Evolutionary conservation across 129 eudicot species (phyloP).

Genomic region (Flaveria ramosissima): DNA sequence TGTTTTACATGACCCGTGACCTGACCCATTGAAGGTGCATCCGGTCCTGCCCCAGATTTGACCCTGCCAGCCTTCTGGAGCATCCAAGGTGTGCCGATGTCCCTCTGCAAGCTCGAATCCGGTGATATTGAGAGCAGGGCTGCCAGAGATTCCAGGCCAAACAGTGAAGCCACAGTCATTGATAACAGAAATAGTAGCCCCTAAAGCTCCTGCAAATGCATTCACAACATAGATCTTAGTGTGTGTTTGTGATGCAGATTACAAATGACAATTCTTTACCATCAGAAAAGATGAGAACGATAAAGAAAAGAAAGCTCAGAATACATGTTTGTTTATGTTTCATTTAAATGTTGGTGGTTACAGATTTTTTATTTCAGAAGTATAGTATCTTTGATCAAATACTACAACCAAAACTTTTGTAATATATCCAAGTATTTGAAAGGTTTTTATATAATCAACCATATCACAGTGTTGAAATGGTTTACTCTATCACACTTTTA

Average conservation of each 20-base stretch:
- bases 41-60: conserved; percentile 29
- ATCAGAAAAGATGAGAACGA: conserved; percentile 1
- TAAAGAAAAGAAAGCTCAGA: conserved; percentile 13
- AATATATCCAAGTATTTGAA: neutral
- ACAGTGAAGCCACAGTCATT: conserved; percentile 52
- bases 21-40: conserved; percentile 19
- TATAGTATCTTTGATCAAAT: neutral
- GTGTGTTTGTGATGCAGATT: neutral
- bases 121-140: conserved; percentile 38
- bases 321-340: neutral
- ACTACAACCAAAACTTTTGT: conserved; percentile 2
- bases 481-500: neutral
- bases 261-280: conserved; percentile 1
- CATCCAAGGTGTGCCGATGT: conserved; percentile 34
- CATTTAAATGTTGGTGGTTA: neutral
- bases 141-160: conserved; percentile 54
- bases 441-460: neutral
- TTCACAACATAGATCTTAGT: conserved; percentile 2
- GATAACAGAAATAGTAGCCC: conserved; percentile 45
- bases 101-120: conserved; percentile 58
- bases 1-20: conserved; percentile 16
- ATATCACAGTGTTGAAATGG: neutral
- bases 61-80: conserved; percentile 51
- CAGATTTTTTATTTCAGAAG: neutral
- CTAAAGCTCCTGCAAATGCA: conserved; percentile 36